Evolutionary conservation across 257 asterid genomes (phyloP).

Genomic region (Vinca minor): DNA sequence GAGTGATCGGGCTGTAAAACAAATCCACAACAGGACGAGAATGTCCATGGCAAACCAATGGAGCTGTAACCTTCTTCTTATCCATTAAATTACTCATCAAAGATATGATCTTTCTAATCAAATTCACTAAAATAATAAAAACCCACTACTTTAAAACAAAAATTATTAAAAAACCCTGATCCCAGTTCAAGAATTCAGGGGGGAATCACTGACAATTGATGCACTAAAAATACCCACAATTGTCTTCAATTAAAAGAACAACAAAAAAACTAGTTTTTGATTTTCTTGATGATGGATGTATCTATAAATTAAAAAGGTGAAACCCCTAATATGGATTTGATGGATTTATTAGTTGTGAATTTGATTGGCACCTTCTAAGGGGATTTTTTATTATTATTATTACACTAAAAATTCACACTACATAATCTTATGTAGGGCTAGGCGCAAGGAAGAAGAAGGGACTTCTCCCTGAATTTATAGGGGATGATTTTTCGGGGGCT

Average conservation of each 20-base stretch:
- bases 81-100: constrained; percentile 43
- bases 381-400: too few species aligned
- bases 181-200: constrained; percentile 27
- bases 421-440: constrained; percentile 52
- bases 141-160: constrained; percentile 14
- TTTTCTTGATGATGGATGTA: constrained; percentile 8
- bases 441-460: constrained; percentile 37
- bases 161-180: constrained; percentile 26
- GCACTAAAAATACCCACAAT: constrained; percentile 28
- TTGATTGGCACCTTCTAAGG: constrained; percentile 59
- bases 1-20: constrained; percentile 89
- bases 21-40: constrained; percentile 98
- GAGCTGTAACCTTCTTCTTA: constrained; percentile 83
- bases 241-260: constrained; percentile 30
- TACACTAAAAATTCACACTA: constrained; percentile 34
- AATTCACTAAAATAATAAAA: constrained; percentile 19
- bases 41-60: constrained; percentile 97
- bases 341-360: constrained; percentile 16
- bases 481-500: neutral
- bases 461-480: constrained; percentile 8
- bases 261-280: constrained; percentile 7
- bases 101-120: constrained; percentile 6
- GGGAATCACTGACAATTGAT: constrained; percentile 17
- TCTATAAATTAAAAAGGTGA: constrained; percentile 35
- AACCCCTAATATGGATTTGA: constrained; percentile 50